These are phyloP conservation scores for Microbotryomycetes sp. DNA, from an alignment of 1,284 basidiomycete genomes.

Conservation along the genomic window DNA sequence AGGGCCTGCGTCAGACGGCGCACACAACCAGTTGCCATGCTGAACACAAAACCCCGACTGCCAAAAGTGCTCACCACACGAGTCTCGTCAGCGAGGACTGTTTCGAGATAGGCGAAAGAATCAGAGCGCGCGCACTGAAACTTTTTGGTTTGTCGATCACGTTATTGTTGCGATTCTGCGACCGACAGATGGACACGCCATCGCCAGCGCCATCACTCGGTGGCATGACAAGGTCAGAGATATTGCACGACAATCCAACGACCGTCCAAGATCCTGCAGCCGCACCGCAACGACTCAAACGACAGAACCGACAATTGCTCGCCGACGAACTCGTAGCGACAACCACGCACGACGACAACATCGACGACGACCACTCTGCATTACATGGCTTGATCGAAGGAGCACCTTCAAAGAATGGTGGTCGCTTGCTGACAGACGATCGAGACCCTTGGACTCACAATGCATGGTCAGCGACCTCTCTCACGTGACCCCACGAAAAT, in stretches of 20 bases:
- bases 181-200: not conserved
- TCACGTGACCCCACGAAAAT: not conserved
- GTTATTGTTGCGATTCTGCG: too few relatives aligned
- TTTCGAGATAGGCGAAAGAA: too few relatives aligned
- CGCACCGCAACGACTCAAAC: slow-evolving; percentile 1
- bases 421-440: slow-evolving; percentile 29
- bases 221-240: not conserved
- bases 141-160: too few relatives aligned
- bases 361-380: too few relatives aligned
- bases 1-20: too few relatives aligned
- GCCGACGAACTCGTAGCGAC: slow-evolving; percentile 9
- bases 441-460: slow-evolving; percentile 37
- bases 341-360: not conserved
- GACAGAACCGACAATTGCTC: slow-evolving; percentile 18
- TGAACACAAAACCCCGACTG: too few relatives aligned
- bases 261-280: not conserved
- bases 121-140: too few relatives aligned
- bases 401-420: slow-evolving; percentile 33
- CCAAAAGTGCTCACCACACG: too few relatives aligned
- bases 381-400: slow-evolving; percentile 23
- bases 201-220: not conserved
- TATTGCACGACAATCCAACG: not conserved
- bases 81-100: too few relatives aligned
- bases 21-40: too few relatives aligned
- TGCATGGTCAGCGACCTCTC: slow-evolving; percentile 31